These are phyloP conservation scores for Tranzscheliella williamsii DNA, from an alignment of 1,284 basidiomycete species.

Conservation along the genomic window DNA sequence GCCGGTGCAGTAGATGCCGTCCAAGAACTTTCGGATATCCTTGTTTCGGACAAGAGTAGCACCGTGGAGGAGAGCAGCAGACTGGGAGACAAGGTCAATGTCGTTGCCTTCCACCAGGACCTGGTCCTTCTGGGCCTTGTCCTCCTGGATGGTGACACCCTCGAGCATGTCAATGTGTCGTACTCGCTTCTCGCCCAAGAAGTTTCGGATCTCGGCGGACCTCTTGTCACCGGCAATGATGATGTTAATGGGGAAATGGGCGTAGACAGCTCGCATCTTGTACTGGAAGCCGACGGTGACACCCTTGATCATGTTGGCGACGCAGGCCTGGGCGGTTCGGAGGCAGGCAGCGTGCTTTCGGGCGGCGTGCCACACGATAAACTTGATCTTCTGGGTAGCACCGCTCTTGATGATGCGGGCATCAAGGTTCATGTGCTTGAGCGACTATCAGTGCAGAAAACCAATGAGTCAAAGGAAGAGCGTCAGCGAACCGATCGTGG, in stretches of 20 bases:
- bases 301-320: slow-evolving; percentile 90
- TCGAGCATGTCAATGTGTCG: slow-evolving; percentile 89
- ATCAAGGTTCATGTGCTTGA: slow-evolving; percentile 62
- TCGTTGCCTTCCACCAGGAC: slow-evolving; percentile 66
- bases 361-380: slow-evolving; percentile 96
- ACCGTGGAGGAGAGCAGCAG: slow-evolving; percentile 59
- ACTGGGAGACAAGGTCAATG: slow-evolving; percentile 61
- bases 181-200: slow-evolving; percentile 89
- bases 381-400: slow-evolving; percentile 74
- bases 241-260: slow-evolving; percentile 99
- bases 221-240: slow-evolving; percentile 84
- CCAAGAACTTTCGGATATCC: slow-evolving; percentile 66
- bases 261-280: slow-evolving; percentile 87
- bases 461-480: slow-evolving; percentile 24
- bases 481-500: slow-evolving; percentile 9
- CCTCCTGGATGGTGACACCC: slow-evolving; percentile 85
- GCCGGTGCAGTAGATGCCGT: slow-evolving; percentile 84
- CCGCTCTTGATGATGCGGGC: slow-evolving; percentile 62
- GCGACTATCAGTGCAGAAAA: slow-evolving; percentile 64
- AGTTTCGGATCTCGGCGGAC: slow-evolving; percentile 94
- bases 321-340: slow-evolving; percentile 89
- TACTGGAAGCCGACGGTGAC: slow-evolving; percentile 95
- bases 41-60: slow-evolving; percentile 59
- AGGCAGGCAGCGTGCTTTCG: slow-evolving; percentile 99
- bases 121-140: slow-evolving; percentile 88